Base-by-base conservation (phyloP, 1,139 yeast species). In the Groenewaldozyma auringiensis region DNA sequence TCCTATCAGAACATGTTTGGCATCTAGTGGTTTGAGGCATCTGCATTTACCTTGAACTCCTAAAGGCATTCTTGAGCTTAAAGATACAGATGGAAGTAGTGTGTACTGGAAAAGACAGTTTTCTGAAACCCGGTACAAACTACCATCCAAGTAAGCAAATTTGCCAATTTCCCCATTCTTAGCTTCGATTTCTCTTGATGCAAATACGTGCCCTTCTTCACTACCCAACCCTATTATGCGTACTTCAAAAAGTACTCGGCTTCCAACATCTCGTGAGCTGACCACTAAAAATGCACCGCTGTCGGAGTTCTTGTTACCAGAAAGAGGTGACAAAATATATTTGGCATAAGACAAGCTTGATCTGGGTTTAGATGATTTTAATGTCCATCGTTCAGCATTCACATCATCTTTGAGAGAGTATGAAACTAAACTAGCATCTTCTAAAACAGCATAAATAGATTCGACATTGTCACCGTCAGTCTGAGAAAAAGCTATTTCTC, bases 1-100 rank as follows among this genome's bases (percentile, higher is more conserved):
- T 1, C 71, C 62, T 16, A 74, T 46, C 20, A 71, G 50, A 4
- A 72, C 49, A 50, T 72, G 66, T 46, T 67, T 65, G 21, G 53
- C 47, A 25, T 25, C 29, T 8, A 25, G 29, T 11, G 29, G 9
- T 25, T 25, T 25, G 6, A 25, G 11, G 11, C 29, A 25, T 6
- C 11, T 25, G 11, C 29, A 25, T 11, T 25, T 25, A 8, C 9
- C 6, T 8, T 25, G 6, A 6, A 11, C 11, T 4, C 59, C 61
- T 35, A 61, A 41, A 1, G 64, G 58, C 14, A 20, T 18, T 18
- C 9, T 18, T 11, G 42, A 20, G 13, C 13, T 11, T 9, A 39
- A 27, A 3, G 42, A 18, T 3, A 32, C 17, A 4, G 4, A n/a
- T 6, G 31, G 22, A 9, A 32, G 22, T 6, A 18, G 27, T 18